Evolutionary conservation across 2,329 filamentous ascomycete species (phyloP), one percentile per base, ranked within the genome.

Genomic region (Fusarium sarcochroum): DNA sequence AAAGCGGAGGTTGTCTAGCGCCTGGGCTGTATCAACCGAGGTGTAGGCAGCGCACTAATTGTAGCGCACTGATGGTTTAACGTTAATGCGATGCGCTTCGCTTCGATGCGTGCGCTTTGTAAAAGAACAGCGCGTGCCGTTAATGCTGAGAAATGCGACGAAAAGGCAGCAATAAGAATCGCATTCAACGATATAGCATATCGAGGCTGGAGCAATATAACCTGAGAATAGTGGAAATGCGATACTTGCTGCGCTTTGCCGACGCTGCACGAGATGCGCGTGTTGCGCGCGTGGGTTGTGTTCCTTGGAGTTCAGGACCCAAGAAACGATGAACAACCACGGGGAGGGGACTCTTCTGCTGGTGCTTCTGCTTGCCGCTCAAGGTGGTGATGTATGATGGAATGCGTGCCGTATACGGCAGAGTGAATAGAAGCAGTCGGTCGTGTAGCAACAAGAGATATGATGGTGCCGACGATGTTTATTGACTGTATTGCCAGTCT

Each of bases 1-100:
- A 57, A 69, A 64, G 68, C 63, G 66, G 54, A 64, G 58, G 54
- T 60, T 58, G 23, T 51, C 51, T 68, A 69, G 65, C 50, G 61
- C 51, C 49, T 61, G 32, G 58, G 58, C 35, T 62, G 65, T 62
- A 68, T 64, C 42, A 49, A 59, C 44, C 59, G 53, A 47, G 68
- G 60, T 32, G 58, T 38, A 23, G 27, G 47, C 32, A 40, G 34
- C 35, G 47, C 37, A 47, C 48, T 15, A 20, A 23, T 14, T 35
- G 47, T 40, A 50, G 34, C 47, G 58, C 51, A 51, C 53, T 37
- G 45, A 45, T 63, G 60, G 65, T 62, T 57, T 38, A 68, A 42
- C 37, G 50, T 66, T 53, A 38, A 64, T 63, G 50, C 35, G 59
- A 65, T 58, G 50, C 50, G 20, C 23, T 51, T 56, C 32, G 32